Percentiles rank a stretch among this genome's conserved stretches.
Conservation (phyloP, 306 rosid species). For the Dalbergia cochinchinensis region DNA sequence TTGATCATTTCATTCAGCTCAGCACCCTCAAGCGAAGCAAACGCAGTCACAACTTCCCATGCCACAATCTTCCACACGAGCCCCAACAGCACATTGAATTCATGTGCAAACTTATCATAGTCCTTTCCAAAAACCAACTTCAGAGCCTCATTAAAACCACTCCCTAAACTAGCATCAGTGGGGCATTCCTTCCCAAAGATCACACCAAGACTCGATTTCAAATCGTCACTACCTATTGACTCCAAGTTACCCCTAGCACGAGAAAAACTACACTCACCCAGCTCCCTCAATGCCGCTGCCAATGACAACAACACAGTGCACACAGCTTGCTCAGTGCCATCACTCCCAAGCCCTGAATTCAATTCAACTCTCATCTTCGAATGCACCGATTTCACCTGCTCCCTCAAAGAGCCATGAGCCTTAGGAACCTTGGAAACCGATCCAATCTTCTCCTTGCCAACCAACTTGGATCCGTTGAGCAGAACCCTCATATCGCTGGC, state of each 20-base stretch:
- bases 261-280: constrained; percentile 66
- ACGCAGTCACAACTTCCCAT: constrained; percentile 72
- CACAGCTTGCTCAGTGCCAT: constrained; percentile 54
- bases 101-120: constrained; percentile 62
- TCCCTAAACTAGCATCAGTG: constrained; percentile 51
- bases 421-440: constrained; percentile 58
- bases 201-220: constrained; percentile 50
- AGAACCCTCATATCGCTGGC: constrained; percentile 75
- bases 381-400: constrained; percentile 68
- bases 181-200: constrained; percentile 65
- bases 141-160: constrained; percentile 51
- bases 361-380: constrained; percentile 68
- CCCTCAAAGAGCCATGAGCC: constrained; percentile 70
- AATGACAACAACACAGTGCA: constrained; percentile 54
- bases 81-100: constrained; percentile 57
- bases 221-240: constrained; percentile 34
- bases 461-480: constrained; percentile 83
- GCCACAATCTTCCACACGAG: constrained; percentile 77
- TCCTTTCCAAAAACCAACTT: constrained; percentile 58
- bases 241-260: constrained; percentile 60
- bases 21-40: constrained; percentile 62
- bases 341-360: constrained; percentile 60
- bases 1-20: constrained; percentile 59
- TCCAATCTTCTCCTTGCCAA: constrained; percentile 63
- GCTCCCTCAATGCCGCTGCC: constrained; percentile 57